Conservation (phyloP, 1,284 basidiomycete genomes). For the Pterulicium gracile region DNA sequence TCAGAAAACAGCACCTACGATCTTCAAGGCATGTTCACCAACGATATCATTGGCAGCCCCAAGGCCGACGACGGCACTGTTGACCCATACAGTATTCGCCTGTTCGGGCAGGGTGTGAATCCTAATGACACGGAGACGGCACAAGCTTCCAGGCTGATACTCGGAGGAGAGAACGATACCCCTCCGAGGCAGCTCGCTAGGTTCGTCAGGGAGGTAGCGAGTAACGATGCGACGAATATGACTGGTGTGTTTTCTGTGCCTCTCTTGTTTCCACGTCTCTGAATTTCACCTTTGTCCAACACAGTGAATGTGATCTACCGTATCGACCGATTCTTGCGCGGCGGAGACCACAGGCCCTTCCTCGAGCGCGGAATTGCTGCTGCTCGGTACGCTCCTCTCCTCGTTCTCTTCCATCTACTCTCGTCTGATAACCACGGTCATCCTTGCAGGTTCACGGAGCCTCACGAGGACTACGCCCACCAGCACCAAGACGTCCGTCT, state of each 20-base stretch:
- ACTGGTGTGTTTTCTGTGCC: conserved; percentile 22
- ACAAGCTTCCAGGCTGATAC: conserved; percentile 12
- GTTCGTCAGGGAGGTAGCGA: conserved; percentile 36
- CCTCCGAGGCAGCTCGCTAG: conserved; percentile 38
- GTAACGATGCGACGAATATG: conserved; percentile 36
- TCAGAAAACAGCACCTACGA: conserved; percentile 30
- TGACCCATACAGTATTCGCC: conserved; percentile 34
- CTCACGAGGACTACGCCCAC: conserved; percentile 42
- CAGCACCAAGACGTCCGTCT: conserved; percentile 46
- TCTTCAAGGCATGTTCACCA: conserved; percentile 43
- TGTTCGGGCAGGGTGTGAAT: conserved; percentile 30
- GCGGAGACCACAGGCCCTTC: conserved; percentile 42
- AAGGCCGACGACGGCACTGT: conserved; percentile 32
- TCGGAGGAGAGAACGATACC: conserved; percentile 45
- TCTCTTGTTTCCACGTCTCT: not conserved
- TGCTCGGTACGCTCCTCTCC: too few relatives aligned
- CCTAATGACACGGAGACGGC: not conserved
- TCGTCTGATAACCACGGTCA: too few relatives aligned
- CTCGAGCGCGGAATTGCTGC: conserved; percentile 36
- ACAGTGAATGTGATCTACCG: conserved; percentile 36
- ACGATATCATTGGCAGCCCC: conserved; percentile 39
- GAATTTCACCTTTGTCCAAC: not conserved
- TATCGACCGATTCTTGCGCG: conserved; percentile 39
- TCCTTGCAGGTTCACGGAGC: conserved; percentile 50
- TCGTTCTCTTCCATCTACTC: too few relatives aligned